Evolutionary conservation across 2,329 filamentous ascomycete species (phyloP).

Genomic region (Trichoderma semiorbis): DNA sequence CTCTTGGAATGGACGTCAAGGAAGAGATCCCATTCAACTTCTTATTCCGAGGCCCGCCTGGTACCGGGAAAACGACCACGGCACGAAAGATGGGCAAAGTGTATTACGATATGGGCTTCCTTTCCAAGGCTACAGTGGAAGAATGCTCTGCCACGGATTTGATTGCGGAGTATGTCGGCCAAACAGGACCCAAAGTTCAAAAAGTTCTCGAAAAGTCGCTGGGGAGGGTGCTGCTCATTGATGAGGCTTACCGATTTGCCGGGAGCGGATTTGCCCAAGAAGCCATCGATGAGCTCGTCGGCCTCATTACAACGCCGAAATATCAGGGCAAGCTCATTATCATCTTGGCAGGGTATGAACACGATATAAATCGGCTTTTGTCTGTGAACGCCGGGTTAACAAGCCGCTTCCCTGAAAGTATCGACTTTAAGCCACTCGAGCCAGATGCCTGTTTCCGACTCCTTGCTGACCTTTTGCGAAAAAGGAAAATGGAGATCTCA

Average conservation of each 20-base stretch:
- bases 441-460: conserved; percentile 39
- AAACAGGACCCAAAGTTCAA: conserved; percentile 65
- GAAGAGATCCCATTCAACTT: conserved; percentile 62
- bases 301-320: conserved; percentile 50
- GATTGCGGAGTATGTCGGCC: conserved; percentile 64
- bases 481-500: conserved; percentile 25
- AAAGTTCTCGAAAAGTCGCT: conserved; percentile 56
- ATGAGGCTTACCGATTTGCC: conserved; percentile 65
- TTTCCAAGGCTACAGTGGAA: conserved; percentile 56
- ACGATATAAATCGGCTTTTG: conserved; percentile 63
- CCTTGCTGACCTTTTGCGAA: conserved; percentile 38
- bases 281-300: conserved; percentile 52
- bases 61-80: conserved; percentile 70
- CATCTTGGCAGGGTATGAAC: conserved; percentile 66
- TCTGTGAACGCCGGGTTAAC: conserved; percentile 59
- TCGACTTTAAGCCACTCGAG: conserved; percentile 52
- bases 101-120: conserved; percentile 70
- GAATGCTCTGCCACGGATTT: conserved; percentile 68
- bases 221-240: conserved; percentile 66
- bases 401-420: conserved; percentile 60
- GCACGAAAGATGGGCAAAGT: conserved; percentile 73
- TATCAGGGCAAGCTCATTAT: conserved; percentile 60
- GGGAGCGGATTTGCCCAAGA: conserved; percentile 56
- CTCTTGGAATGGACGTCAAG: conserved; percentile 27
- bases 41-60: conserved; percentile 62